phyloP scores from a whole-genome alignment of 768 basidiomycete genomes.

The Dioszegia aurantiaca region DNA sequence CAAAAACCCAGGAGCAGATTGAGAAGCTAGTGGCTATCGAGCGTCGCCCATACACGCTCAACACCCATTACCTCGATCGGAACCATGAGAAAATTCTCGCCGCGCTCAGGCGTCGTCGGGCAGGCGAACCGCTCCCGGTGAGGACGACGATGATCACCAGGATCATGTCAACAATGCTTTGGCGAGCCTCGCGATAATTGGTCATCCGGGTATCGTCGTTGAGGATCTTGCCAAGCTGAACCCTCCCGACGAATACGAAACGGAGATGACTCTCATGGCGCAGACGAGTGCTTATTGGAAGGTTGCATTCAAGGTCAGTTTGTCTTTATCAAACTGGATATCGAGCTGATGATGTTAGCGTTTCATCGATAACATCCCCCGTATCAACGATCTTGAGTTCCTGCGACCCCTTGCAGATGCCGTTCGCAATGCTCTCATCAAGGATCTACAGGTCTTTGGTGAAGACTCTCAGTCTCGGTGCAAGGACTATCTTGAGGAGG shows the following conservation, averaged over 20 bases:
- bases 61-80: constrained; percentile 8
- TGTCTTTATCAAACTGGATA: neutral
- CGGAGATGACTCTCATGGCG: constrained; percentile 60
- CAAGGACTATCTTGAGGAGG: constrained; percentile 1
- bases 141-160: neutral
- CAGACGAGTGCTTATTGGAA: constrained; percentile 62
- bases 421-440: neutral
- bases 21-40: constrained; percentile 5
- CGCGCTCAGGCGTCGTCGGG: neutral
- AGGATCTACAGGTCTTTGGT: neutral
- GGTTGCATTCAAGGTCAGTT: constrained; percentile 58
- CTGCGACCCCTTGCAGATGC: constrained; percentile 53
- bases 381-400: constrained; percentile 57
- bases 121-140: neutral
- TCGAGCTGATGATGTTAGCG: constrained; percentile 53
- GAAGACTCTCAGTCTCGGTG: constrained; percentile 1
- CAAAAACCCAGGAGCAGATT: neutral
- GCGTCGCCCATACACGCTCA: constrained; percentile 4
- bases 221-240: neutral
- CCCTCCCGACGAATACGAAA: constrained; percentile 52
- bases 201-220: neutral
- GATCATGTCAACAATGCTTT: neutral
- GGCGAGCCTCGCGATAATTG: constrained; percentile 4
- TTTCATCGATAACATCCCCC: constrained; percentile 60
- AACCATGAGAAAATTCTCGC: constrained; percentile 5